Percentiles rank a stretch among this genome's conserved stretches.
phyloP scores from a whole-genome alignment of 225 moss, liverwort and hornwort species.

The Polytrichum commune region DNA sequence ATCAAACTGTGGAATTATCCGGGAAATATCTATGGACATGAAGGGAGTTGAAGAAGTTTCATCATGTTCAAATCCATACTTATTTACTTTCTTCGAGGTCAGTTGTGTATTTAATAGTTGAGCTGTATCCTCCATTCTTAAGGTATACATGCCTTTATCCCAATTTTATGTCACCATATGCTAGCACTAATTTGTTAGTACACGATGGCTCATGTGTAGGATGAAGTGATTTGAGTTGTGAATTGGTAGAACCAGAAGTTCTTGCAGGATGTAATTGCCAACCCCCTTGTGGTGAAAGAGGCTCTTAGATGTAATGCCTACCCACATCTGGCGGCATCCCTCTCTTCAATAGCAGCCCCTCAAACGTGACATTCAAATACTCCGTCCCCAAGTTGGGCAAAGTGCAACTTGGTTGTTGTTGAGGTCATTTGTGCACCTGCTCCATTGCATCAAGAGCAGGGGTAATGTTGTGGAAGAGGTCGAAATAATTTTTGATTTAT shows the following conservation, averaged over 20 bases:
- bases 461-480: no score
- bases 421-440: slow-evolving; percentile 22
- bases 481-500: no score
- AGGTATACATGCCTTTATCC: slow-evolving; percentile 42
- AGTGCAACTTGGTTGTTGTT: slow-evolving; percentile 22
- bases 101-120: slow-evolving; percentile 38
- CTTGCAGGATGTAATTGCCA: slow-evolving; percentile 20
- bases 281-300: slow-evolving; percentile 1
- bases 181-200: slow-evolving; percentile 4
- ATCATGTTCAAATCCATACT: slow-evolving; percentile 2
- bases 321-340: no score
- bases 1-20: slow-evolving; percentile 54
- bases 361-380: slow-evolving; percentile 17
- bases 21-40: slow-evolving; percentile 49
- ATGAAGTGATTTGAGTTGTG: slow-evolving; percentile 18
- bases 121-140: slow-evolving; percentile 58
- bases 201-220: slow-evolving; percentile 8
- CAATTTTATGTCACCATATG: slow-evolving; percentile 13
- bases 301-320: no score
- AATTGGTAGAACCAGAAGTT: slow-evolving; percentile 11
- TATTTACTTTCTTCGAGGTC: slow-evolving; percentile 31
- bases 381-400: slow-evolving; percentile 12
- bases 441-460: neutral
- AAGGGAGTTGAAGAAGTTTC: slow-evolving; percentile 30
- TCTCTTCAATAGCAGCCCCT: slow-evolving; percentile 4